Conservation (phyloP, 2,329 filamentous ascomycete species). For the Tolypocladium amazonense region DNA sequence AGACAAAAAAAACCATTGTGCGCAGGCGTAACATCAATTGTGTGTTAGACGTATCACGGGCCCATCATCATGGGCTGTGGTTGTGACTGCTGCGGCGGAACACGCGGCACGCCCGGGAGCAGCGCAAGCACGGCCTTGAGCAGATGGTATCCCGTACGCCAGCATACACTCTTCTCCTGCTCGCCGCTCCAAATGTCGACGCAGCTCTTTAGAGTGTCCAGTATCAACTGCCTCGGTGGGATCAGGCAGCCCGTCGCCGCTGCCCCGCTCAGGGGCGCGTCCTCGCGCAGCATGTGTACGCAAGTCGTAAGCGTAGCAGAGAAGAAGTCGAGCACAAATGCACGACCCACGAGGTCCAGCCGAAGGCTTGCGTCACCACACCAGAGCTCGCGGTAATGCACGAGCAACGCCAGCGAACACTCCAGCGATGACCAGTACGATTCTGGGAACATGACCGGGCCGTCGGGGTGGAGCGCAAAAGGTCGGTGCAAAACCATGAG, state of each 20-base stretch:
- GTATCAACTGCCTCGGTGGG: slow-evolving; percentile 22
- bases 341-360: slow-evolving; percentile 20
- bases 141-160: slow-evolving; percentile 21
- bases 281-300: slow-evolving; percentile 22
- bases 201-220: slow-evolving; percentile 21
- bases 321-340: slow-evolving; percentile 25
- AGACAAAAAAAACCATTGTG: not conserved
- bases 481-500: slow-evolving; percentile 25
- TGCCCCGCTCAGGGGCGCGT: slow-evolving; percentile 19
- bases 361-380: slow-evolving; percentile 13
- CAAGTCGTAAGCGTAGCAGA: slow-evolving; percentile 22
- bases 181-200: slow-evolving; percentile 24
- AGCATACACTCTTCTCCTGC: slow-evolving; percentile 23
- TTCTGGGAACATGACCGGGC: slow-evolving; percentile 20
- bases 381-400: slow-evolving; percentile 25
- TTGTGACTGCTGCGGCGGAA: not conserved
- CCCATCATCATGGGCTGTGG: not conserved
- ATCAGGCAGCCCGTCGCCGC: slow-evolving; percentile 16
- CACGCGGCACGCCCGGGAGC: not conserved
- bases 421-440: slow-evolving; percentile 26
- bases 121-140: slow-evolving; percentile 12
- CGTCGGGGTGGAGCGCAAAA: slow-evolving; percentile 22
- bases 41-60: not conserved
- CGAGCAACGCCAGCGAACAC: slow-evolving; percentile 22
- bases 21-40: not conserved